A percentile compares a stretch with the other conserved stretches of the same genome.
phyloP scores from a whole-genome alignment of 257 asterid genomes.

The Salvia rosmarinus region DNA sequence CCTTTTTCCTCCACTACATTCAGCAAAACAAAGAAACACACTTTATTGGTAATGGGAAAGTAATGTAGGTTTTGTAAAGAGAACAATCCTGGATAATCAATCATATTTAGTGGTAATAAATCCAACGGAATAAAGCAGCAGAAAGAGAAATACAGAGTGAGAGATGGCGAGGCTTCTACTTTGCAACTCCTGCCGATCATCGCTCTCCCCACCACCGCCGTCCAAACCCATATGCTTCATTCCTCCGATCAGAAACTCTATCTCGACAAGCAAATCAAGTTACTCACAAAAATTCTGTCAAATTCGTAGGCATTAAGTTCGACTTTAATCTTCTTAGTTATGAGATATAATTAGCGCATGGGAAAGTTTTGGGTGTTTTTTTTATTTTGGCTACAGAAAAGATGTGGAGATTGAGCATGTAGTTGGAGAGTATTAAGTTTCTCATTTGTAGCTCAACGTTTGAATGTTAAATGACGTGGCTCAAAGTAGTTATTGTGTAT shows the following conservation, averaged over 20 bases:
- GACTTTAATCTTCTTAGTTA: constrained; percentile 53
- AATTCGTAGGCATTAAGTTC: constrained; percentile 42
- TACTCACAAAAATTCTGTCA: constrained; percentile 20
- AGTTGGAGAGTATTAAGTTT: no score
- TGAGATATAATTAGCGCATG: no score
- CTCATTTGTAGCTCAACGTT: no score
- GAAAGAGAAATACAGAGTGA: constrained; percentile 14
- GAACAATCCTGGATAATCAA: constrained; percentile 31
- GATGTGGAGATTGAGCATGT: no score
- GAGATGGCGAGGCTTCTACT: constrained; percentile 52
- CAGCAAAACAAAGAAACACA: no score
- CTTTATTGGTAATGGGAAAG: constrained; percentile 10
- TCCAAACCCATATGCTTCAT: neutral
- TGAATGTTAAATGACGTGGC: no score
- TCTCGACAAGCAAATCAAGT: neutral
- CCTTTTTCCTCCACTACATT: no score
- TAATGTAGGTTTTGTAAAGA: constrained; percentile 21
- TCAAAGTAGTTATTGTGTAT: no score
- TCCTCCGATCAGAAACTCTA: constrained; percentile 14
- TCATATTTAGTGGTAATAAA: constrained; percentile 25
- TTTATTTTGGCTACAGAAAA: no score
- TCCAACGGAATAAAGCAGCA: constrained; percentile 20
- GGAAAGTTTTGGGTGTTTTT: no score
- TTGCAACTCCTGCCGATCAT: constrained; percentile 47
- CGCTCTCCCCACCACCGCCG: constrained; percentile 27